Evolutionary conservation across 768 basidiomycete species (phyloP).

Genomic region (Phaffia australis): DNA sequence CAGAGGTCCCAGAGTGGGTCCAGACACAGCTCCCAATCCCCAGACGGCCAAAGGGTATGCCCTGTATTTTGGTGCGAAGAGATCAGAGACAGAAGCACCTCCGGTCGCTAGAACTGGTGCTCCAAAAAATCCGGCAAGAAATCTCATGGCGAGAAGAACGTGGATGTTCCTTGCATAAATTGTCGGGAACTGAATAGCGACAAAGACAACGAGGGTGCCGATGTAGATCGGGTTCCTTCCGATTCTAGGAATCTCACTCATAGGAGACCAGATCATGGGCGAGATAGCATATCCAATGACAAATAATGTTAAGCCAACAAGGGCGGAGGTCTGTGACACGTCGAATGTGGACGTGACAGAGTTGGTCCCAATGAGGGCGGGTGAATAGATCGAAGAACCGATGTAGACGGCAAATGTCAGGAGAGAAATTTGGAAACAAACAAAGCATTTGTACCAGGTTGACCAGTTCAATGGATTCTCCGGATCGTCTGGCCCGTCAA

Average conservation of each 20-base stretch:
- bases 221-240: slow-evolving; percentile 39
- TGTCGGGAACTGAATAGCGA: slow-evolving; percentile 37
- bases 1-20: slow-evolving; percentile 36
- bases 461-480: slow-evolving; percentile 9
- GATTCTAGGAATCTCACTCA: slow-evolving; percentile 37
- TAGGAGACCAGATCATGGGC: slow-evolving; percentile 30
- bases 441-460: slow-evolving; percentile 30
- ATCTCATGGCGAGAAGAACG: slow-evolving; percentile 33
- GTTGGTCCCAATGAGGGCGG: slow-evolving; percentile 10
- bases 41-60: slow-evolving; percentile 36
- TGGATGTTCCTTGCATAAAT: slow-evolving; percentile 34
- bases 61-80: slow-evolving; percentile 31
- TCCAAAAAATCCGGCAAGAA: slow-evolving; percentile 38
- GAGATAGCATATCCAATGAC: slow-evolving; percentile 39
- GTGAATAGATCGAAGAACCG: slow-evolving; percentile 24
- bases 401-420: slow-evolving; percentile 29
- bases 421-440: slow-evolving; percentile 25
- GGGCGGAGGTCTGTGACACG: slow-evolving; percentile 27
- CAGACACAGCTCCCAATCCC: slow-evolving; percentile 30
- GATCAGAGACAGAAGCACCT: slow-evolving; percentile 35
- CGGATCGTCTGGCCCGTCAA: slow-evolving; percentile 5
- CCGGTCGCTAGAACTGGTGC: slow-evolving; percentile 37
- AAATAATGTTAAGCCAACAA: slow-evolving; percentile 37
- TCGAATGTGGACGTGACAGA: slow-evolving; percentile 20
- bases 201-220: slow-evolving; percentile 36